A percentile compares a stretch with the other conserved stretches of the same genome.
These are phyloP conservation scores for Xylaria sp. DNA, from an alignment of 2,329 filamentous ascomycete genomes.

Conservation along the genomic window DNA sequence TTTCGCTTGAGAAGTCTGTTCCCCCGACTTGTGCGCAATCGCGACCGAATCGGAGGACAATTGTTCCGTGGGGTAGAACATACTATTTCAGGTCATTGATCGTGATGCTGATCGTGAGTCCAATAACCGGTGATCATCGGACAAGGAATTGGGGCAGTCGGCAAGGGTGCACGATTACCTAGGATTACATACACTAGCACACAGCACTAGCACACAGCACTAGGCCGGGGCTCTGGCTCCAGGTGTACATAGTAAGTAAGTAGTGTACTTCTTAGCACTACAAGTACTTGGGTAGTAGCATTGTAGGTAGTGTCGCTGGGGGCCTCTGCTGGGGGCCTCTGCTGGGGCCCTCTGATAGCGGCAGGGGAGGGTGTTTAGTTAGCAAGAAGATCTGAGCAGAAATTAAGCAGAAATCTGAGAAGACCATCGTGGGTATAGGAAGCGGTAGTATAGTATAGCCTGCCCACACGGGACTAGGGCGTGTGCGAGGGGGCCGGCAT, in stretches of 20 bases:
- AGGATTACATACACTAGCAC: slow-evolving; percentile 28
- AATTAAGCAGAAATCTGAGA: background rate
- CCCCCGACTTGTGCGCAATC: background rate
- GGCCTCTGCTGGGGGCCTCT: too few relatives aligned
- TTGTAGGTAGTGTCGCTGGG: too few relatives aligned
- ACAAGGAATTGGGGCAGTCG: slow-evolving; percentile 37
- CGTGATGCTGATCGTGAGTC: slow-evolving; percentile 32
- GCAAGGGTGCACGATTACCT: slow-evolving; percentile 39
- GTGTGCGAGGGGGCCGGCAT: slow-evolving; percentile 18
- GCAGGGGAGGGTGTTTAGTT: slow-evolving; percentile 24
- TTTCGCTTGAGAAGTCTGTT: background rate
- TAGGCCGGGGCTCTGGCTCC: too few relatives aligned
- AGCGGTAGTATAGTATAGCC: slow-evolving; percentile 3
- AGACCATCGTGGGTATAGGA: slow-evolving; percentile 9
- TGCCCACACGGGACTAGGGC: too few relatives aligned
- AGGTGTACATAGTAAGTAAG: too few relatives aligned
- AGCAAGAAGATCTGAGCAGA: slow-evolving; percentile 33
- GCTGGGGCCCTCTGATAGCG: too few relatives aligned
- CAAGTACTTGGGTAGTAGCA: too few relatives aligned
- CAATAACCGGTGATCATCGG: slow-evolving; percentile 42
- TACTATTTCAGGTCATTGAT: slow-evolving; percentile 7
- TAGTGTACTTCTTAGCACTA: too few relatives aligned
- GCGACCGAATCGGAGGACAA: background rate
- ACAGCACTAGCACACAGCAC: too few relatives aligned
- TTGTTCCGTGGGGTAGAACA: slow-evolving; percentile 12